Percentiles rank a stretch among this genome's conserved stretches.
phyloP scores from a whole-genome alignment of 202 grass and related monocot genomes.

The Digitaria exilis region DNA sequence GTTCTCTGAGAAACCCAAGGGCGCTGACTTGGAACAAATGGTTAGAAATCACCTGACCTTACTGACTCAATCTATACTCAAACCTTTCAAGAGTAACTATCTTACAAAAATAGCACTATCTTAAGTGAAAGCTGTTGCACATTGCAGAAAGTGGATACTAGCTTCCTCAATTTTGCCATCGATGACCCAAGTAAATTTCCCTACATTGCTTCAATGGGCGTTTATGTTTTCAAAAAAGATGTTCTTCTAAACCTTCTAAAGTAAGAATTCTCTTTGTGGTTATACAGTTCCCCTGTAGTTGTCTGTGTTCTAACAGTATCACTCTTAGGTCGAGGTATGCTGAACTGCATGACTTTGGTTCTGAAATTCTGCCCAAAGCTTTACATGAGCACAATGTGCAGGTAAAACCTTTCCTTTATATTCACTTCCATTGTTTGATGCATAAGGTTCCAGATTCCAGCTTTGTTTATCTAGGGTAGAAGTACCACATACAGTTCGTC shows the following conservation, averaged over 20 bases:
- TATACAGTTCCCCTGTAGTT: background rate
- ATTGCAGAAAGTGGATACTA: constrained; percentile 53
- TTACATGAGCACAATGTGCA: constrained; percentile 65
- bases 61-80: background rate
- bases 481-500: background rate
- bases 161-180: constrained; percentile 45
- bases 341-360: constrained; percentile 73
- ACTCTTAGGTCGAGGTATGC: constrained; percentile 65
- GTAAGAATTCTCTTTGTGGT: constrained; percentile 31
- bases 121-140: background rate
- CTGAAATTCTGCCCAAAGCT: constrained; percentile 67
- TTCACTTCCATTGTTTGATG: constrained; percentile 61
- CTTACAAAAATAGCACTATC: constrained; percentile 9
- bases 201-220: constrained; percentile 84
- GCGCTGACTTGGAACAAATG: constrained; percentile 60
- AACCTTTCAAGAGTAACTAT: background rate
- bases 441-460: constrained; percentile 50
- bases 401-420: constrained; percentile 28
- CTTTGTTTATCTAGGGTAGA: constrained; percentile 4
- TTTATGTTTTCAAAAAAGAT: constrained; percentile 77
- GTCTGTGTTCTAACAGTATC: background rate
- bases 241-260: constrained; percentile 63
- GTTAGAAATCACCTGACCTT: constrained; percentile 36
- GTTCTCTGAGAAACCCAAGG: constrained; percentile 72
- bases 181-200: constrained; percentile 46